phyloP scores from a whole-genome alignment of 441 rosid species.

The Aquilaria agallochum region DNA sequence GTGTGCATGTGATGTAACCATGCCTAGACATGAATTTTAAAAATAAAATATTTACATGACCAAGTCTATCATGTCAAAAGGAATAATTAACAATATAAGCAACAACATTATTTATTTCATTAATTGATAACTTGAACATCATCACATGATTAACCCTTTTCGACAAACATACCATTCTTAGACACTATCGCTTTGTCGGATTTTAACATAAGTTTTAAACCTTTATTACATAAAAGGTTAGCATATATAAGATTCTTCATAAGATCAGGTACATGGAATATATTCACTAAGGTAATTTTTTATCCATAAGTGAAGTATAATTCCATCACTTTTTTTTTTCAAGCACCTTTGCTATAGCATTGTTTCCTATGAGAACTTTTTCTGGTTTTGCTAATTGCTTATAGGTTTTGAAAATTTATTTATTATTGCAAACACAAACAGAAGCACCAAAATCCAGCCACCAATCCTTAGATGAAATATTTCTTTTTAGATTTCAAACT shows the following conservation, averaged over 20 bases:
- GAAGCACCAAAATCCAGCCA: neutral
- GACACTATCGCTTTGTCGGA: neutral
- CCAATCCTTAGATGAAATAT: neutral
- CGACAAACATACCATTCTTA: neutral
- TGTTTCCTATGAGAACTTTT: conserved; percentile 1
- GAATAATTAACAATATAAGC: neutral
- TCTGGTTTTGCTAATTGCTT: neutral
- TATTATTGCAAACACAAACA: neutral
- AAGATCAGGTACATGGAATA: neutral
- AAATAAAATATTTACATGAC: neutral
- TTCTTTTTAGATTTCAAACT: neutral
- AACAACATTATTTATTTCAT: neutral
- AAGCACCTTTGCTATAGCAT: neutral
- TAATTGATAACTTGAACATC: neutral
- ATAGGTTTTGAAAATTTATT: neutral
- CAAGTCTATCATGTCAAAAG: conserved; percentile 6
- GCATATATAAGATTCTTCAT: neutral
- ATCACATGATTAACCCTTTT: neutral
- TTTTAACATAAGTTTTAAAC: conserved; percentile 2
- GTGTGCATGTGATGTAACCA: too few relatives aligned
- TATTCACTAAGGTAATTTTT: neutral
- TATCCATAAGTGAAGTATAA: neutral
- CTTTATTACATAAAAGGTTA: conserved; percentile 1
- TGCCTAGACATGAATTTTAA: neutral
- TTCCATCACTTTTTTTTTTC: neutral